Base-by-base conservation (phyloP, 1,139 yeast genomes). In the Wickerhamomyces sp. region DNA sequence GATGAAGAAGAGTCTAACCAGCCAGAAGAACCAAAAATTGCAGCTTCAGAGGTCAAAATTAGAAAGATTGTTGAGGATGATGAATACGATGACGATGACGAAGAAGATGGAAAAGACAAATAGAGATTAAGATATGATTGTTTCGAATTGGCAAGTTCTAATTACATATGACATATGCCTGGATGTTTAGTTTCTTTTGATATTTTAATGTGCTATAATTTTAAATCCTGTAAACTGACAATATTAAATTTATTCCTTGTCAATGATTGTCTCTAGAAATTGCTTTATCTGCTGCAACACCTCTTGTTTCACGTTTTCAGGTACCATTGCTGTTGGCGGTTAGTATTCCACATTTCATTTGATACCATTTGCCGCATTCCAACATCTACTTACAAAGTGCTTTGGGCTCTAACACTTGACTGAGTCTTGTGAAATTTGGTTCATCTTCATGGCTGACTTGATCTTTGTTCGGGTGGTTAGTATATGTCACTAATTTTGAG, bases 21-120 rank as follows among this genome's bases (percentile, higher is more conserved):
- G 32, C 49, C 51, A 21, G 55, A 61, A 22, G 62, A 57, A 28
- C 58, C 57, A 30, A 41, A 48, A 38, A 38, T 55, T 35, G 23
- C 52, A 38, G 62, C 64, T 5, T 64, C 66, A 12, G 91, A 81
- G 46, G 78, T 82, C 21, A 87, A 85, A 16, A 77, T 82, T 55
- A 70, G 94, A 52, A 72, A 78, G 47, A 78, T 85, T 18, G 89
- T 81, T 35, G 95, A 84, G 52, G 95, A 85, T 54, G 89, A 82
- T 52, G 75, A 85, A 54, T 85, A 85, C 55, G 95, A 85, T 55
- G 93, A 82, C 39, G 61, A 55, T 15, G 34, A 26, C 21, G 28
- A 31, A 20, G 28, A 28, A 12, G 21, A 28, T 6, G 7, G 14
- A 17, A 16, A 17, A 5, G 21, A 26, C 12, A 26, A 16, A 26